Percentiles rank a stretch among this genome's conserved stretches.
These are phyloP conservation scores for Candida vaughaniae DNA, from an alignment of 805 yeast species.

Conservation along the genomic window DNA sequence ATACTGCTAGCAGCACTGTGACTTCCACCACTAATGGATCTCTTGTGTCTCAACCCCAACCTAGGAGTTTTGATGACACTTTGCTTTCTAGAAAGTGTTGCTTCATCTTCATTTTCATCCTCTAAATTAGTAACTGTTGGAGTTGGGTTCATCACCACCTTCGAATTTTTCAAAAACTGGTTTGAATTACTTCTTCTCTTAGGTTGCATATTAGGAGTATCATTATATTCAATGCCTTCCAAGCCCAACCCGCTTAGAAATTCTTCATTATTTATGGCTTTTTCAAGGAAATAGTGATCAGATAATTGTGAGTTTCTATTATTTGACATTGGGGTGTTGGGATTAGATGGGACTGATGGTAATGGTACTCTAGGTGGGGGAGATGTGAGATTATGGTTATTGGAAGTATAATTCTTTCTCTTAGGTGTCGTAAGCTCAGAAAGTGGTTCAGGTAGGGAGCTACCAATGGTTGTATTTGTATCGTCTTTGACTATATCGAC, in stretches of 20 bases:
- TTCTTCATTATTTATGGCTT: constrained; percentile 17
- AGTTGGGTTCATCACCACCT: constrained; percentile 17
- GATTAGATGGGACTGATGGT: constrained; percentile 14
- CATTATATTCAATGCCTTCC: constrained; percentile 32
- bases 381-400: constrained; percentile 19
- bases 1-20: constrained; percentile 18
- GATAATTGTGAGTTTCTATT: constrained; percentile 3
- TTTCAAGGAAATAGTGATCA: constrained; percentile 12
- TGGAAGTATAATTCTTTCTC: constrained; percentile 7
- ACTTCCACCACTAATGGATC: constrained; percentile 39
- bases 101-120: constrained; percentile 16
- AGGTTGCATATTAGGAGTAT: constrained; percentile 8
- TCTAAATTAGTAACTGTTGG: constrained; percentile 39
- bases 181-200: constrained; percentile 5
- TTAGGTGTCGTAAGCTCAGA: constrained; percentile 17
- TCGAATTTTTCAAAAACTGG: constrained; percentile 8
- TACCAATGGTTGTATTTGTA: constrained; percentile 5
- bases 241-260: constrained; percentile 38
- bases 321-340: constrained; percentile 11
- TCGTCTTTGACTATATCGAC: constrained; percentile 1
- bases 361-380: constrained; percentile 41
- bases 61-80: constrained; percentile 32
- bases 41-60: constrained; percentile 37
- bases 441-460: constrained; percentile 8
- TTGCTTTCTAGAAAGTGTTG: constrained; percentile 19